A percentile compares a stretch with the other conserved stretches of the same genome.
Evolutionary conservation across 176 grass and related monocot genomes (phyloP).

Genomic region (Paspalum notatum): DNA sequence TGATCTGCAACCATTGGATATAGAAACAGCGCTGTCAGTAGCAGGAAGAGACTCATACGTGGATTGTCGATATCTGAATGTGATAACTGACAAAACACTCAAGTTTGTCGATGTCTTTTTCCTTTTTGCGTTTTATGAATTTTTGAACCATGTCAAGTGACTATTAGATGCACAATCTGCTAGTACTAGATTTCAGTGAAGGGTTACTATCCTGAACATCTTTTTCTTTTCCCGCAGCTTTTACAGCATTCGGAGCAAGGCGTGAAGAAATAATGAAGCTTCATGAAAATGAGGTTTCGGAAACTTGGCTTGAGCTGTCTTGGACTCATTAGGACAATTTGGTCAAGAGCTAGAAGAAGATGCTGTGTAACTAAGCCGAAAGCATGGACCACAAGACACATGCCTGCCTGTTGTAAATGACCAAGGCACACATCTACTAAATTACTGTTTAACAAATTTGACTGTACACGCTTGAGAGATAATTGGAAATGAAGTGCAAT

Average conservation of each 20-base stretch:
- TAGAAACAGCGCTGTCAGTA: constrained; percentile 5
- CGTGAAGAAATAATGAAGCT: constrained; percentile 1
- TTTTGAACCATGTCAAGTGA: background rate
- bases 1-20: constrained; percentile 35
- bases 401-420: background rate
- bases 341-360: background rate
- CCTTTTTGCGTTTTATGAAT: background rate
- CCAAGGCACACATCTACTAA: background rate
- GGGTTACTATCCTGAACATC: constrained; percentile 29
- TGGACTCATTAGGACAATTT: background rate
- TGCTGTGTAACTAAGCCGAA: background rate
- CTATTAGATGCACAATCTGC: background rate
- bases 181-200: background rate
- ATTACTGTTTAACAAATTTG: background rate
- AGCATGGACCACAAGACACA: background rate
- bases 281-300: background rate
- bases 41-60: background rate
- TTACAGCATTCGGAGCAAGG: constrained; percentile 13
- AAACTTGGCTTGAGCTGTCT: background rate
- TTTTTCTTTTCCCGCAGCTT: constrained; percentile 22
- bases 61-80: background rate
- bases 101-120: background rate
- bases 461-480: background rate
- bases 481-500: background rate
- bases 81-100: background rate